A percentile compares a stretch with the other conserved stretches of the same genome.
phyloP scores from a whole-genome alignment of 805 yeast genomes.

The Candida ascalaphidarum region DNA sequence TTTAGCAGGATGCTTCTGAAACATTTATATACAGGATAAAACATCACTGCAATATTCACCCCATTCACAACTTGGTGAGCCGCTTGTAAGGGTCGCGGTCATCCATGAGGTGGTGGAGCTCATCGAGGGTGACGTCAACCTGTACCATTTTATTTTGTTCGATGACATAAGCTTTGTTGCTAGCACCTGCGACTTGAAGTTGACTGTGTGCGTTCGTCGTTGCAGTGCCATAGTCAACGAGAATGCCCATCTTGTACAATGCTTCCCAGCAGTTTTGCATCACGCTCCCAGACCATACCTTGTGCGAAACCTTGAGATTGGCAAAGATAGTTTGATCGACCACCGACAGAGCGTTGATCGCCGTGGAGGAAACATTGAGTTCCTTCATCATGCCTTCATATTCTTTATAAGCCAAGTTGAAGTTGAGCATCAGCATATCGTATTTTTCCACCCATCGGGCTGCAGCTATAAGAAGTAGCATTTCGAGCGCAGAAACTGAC shows the following conservation, averaged over 20 bases:
- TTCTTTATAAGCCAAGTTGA: constrained; percentile 72
- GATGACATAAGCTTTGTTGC: constrained; percentile 24
- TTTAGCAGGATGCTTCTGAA: too few relatives aligned
- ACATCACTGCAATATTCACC: too few relatives aligned
- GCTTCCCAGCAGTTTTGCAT: constrained; percentile 71
- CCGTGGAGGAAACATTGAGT: constrained; percentile 28
- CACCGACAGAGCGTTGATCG: constrained; percentile 19
- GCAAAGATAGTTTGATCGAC: constrained; percentile 26
- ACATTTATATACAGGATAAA: too few relatives aligned
- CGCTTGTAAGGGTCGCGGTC: constrained; percentile 4
- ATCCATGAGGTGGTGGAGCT: constrained; percentile 26
- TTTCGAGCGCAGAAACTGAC: constrained; percentile 59
- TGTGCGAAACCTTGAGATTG: constrained; percentile 27
- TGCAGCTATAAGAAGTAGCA: constrained; percentile 62
- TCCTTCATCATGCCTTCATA: constrained; percentile 47
- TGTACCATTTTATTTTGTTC: constrained; percentile 44
- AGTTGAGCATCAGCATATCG: constrained; percentile 54
- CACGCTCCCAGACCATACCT: constrained; percentile 53
- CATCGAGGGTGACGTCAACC: constrained; percentile 44
- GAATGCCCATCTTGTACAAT: constrained; percentile 45
- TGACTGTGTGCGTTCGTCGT: too few relatives aligned
- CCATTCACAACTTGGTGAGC: too few relatives aligned
- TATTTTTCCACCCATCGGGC: constrained; percentile 61
- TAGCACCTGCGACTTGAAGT: constrained; percentile 5
- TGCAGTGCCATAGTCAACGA: constrained; percentile 38